Percentiles rank a stretch among this genome's conserved stretches.
phyloP scores from a whole-genome alignment of 2,329 filamentous ascomycete species.

The Colletotrichum echinochloae region DNA sequence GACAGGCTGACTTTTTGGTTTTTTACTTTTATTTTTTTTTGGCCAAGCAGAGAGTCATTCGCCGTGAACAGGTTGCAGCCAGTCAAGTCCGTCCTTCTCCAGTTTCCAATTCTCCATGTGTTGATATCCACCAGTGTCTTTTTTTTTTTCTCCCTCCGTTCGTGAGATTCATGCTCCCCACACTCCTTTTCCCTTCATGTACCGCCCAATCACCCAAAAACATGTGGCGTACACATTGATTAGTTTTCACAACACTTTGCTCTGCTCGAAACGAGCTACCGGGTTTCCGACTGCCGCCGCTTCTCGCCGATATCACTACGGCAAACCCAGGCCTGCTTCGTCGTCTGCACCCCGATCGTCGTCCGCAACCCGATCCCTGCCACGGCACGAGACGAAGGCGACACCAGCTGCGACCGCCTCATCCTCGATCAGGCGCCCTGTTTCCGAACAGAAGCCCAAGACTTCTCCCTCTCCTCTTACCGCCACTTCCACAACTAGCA shows the following conservation, averaged over 20 bases:
- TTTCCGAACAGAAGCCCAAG: too few relatives aligned
- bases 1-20: not conserved
- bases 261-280: not conserved
- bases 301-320: not conserved
- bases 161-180: conserved; percentile 33
- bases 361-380: not conserved
- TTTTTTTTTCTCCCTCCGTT: not conserved
- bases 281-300: not conserved
- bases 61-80: conserved; percentile 26
- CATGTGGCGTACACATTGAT: not conserved
- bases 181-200: conserved; percentile 32
- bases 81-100: not conserved
- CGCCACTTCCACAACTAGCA: not conserved
- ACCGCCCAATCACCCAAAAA: not conserved
- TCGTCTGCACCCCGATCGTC: not conserved
- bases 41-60: conserved; percentile 28
- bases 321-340: not conserved
- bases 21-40: not conserved
- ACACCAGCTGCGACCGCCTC: not conserved
- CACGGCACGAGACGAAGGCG: not conserved
- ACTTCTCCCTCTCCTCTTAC: too few relatives aligned
- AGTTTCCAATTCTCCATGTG: conserved; percentile 25
- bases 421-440: not conserved
- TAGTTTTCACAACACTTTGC: not conserved
- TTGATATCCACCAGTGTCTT: conserved; percentile 36